Conservation (phyloP, 345 rosid species). For the Carallia pectinifolia region DNA sequence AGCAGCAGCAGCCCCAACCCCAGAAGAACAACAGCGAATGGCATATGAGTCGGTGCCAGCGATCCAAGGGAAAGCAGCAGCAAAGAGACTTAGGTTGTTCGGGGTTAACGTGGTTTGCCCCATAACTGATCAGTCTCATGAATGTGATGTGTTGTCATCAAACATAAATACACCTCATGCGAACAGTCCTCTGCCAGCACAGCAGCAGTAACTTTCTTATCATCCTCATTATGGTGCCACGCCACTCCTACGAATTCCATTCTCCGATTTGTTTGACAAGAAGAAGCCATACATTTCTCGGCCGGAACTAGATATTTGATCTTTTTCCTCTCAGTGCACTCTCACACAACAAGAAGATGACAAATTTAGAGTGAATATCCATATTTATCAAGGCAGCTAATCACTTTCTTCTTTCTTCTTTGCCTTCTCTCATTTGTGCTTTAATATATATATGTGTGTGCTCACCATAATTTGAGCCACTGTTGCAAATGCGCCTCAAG, state of each 20-base stretch:
- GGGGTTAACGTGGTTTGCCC: constrained; percentile 97
- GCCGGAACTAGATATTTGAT: constrained; percentile 41
- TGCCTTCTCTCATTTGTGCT: background rate
- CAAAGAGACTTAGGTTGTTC: constrained; percentile 76
- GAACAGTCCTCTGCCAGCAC: background rate
- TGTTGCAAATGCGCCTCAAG: background rate
- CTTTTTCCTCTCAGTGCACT: too few species aligned
- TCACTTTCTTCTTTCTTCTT: too few species aligned
- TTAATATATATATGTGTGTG: too few species aligned
- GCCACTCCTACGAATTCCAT: constrained; percentile 21
- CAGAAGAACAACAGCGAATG: constrained; percentile 1
- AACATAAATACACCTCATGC: constrained; percentile 23
- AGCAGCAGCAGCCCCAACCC: background rate
- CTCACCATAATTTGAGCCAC: background rate
- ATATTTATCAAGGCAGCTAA: too few species aligned
- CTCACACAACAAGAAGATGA: too few species aligned
- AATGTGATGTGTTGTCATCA: constrained; percentile 31
- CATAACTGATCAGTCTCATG: constrained; percentile 22
- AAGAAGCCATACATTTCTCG: constrained; percentile 46
- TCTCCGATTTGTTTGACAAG: constrained; percentile 32
- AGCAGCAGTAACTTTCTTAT: constrained; percentile 11
- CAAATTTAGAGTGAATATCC: too few species aligned
- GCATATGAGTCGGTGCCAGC: constrained; percentile 62
- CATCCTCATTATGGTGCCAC: constrained; percentile 37
- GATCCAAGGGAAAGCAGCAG: constrained; percentile 59